Evolutionary conservation across 331 rosid genomes (phyloP).

Genomic region (Erythrophleum ivorense): DNA sequence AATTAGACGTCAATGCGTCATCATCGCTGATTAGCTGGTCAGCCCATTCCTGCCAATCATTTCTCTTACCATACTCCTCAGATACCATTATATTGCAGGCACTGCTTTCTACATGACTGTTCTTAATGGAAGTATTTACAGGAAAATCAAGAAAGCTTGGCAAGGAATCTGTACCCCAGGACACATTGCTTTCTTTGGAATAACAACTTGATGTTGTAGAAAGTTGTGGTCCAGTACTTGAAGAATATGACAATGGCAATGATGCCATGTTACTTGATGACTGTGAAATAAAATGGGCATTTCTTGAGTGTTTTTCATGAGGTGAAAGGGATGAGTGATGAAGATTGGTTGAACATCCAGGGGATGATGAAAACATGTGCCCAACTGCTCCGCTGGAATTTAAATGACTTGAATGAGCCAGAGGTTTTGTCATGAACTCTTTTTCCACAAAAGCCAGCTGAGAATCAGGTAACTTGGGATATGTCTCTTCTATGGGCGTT

Average conservation of each 20-base stretch:
- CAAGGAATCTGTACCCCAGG: constrained; percentile 81
- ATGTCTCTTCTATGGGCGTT: constrained; percentile 63
- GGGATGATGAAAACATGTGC: constrained; percentile 83
- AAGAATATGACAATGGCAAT: constrained; percentile 63
- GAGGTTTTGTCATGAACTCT: constrained; percentile 59
- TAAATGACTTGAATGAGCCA: constrained; percentile 57
- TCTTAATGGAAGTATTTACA: constrained; percentile 62
- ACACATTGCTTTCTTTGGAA: constrained; percentile 61
- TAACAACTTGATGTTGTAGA: constrained; percentile 62
- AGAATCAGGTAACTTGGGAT: constrained; percentile 70
- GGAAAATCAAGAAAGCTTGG: constrained; percentile 79
- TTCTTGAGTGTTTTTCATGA: constrained; percentile 61
- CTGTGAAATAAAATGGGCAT: constrained; percentile 62
- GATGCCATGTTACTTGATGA: constrained; percentile 54
- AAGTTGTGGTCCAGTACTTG: constrained; percentile 56
- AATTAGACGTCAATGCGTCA: constrained; percentile 73
- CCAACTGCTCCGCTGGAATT: constrained; percentile 79
- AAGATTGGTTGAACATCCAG: constrained; percentile 81
- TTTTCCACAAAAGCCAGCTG: constrained; percentile 65
- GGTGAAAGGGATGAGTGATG: constrained; percentile 79
- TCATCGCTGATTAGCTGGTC: constrained; percentile 86
- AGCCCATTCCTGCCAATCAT: constrained; percentile 98
- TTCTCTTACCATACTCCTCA: constrained; percentile 73
- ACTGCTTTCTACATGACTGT: constrained; percentile 67
- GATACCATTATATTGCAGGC: constrained; percentile 66